These are phyloP conservation scores for Fusarium napiforme DNA, from an alignment of 2,329 filamentous ascomycete species.

Conservation along the genomic window DNA sequence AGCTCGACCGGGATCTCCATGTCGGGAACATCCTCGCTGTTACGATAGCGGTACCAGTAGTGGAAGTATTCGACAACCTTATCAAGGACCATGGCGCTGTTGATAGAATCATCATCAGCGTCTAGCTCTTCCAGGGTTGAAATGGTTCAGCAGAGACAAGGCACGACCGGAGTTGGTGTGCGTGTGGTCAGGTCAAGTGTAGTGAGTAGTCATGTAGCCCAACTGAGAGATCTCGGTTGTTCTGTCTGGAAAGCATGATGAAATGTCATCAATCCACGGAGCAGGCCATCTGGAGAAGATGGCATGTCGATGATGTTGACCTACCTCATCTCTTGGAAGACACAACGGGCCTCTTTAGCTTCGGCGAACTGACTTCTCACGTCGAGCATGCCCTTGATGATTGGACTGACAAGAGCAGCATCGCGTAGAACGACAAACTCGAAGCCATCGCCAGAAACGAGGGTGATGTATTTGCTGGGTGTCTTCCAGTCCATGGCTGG, in stretches of 20 bases:
- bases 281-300: conserved; percentile 18
- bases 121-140: conserved; percentile 24
- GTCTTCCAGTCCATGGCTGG: conserved; percentile 39
- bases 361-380: conserved; percentile 75
- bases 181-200: conserved; percentile 72
- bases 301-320: conserved; percentile 32
- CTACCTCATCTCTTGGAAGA: conserved; percentile 79
- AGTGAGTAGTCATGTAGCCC: conserved; percentile 64
- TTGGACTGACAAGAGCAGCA: conserved; percentile 74
- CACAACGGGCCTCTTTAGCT: conserved; percentile 70
- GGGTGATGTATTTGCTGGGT: conserved; percentile 76
- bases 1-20: conserved; percentile 84
- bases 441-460: conserved; percentile 79
- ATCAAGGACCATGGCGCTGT: conserved; percentile 77
- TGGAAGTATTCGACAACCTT: conserved; percentile 87
- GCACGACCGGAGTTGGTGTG: conserved; percentile 23
- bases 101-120: conserved; percentile 41
- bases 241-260: conserved; percentile 62
- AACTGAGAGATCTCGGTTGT: conserved; percentile 45
- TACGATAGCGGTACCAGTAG: conserved; percentile 79
- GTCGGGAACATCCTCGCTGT: conserved; percentile 78
- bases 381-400: conserved; percentile 80
- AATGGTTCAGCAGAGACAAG: conserved; percentile 20
- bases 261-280: conserved; percentile 52
- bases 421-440: conserved; percentile 81